phyloP scores from a whole-genome alignment of 1,139 yeast species.

The Petasospora fabianii region DNA sequence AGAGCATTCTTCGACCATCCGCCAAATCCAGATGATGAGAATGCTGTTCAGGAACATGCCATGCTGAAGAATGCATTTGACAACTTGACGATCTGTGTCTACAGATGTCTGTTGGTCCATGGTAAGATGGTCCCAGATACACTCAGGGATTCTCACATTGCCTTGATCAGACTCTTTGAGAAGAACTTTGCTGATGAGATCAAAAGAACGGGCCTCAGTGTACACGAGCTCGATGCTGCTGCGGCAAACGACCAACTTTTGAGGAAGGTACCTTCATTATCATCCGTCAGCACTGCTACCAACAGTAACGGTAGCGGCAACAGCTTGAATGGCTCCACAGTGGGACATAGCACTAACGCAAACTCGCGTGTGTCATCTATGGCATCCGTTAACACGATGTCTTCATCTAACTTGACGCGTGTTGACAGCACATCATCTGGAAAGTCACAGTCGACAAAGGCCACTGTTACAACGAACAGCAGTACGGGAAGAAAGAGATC shows the following conservation, averaged over 20 bases:
- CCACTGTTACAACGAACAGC: constrained; percentile 14
- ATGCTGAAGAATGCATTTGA: constrained; percentile 61
- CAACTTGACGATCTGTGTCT: constrained; percentile 63
- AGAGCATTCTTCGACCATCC: constrained; percentile 58
- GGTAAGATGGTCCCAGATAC: constrained; percentile 58
- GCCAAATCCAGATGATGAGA: constrained; percentile 33
- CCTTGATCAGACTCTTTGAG: constrained; percentile 59
- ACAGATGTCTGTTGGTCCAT: constrained; percentile 66
- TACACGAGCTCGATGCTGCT: constrained; percentile 23
- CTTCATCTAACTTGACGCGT: constrained; percentile 13
- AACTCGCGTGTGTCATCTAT: constrained; percentile 6
- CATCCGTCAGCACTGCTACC: constrained; percentile 12
- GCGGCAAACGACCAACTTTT: constrained; percentile 16
- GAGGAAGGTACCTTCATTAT: constrained; percentile 20
- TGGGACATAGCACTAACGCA: background rate
- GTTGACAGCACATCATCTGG: constrained; percentile 28
- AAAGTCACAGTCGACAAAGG: constrained; percentile 19
- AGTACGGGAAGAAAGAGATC: constrained; percentile 36
- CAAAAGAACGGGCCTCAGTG: constrained; percentile 27
- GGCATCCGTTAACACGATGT: constrained; percentile 11
- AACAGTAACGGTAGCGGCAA: background rate
- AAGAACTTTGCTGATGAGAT: constrained; percentile 72
- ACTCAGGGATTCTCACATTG: constrained; percentile 61
- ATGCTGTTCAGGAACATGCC: constrained; percentile 41
- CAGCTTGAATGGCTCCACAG: background rate